Base-by-base conservation (phyloP, 2,329 filamentous ascomycete genomes). In the Lachnum nothofagi region DNA sequence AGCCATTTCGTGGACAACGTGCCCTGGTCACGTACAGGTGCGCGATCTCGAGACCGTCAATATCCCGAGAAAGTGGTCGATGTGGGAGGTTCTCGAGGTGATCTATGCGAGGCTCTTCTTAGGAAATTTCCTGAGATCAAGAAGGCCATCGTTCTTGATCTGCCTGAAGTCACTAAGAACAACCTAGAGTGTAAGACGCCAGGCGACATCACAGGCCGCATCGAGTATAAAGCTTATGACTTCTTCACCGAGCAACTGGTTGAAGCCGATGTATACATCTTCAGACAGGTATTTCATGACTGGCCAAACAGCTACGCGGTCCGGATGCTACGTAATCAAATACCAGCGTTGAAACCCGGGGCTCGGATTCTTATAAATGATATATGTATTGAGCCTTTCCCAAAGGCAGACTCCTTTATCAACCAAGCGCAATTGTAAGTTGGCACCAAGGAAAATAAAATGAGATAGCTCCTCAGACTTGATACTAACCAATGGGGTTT, bases 261-360 rank as follows among this genome's bases (percentile, higher is more conserved):
- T 3, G 57, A 55, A 12, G 72, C 68, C 5, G 68, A 70, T 29
- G 64, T 72, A 17, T 75, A 73, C 59, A 61, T 74, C 42, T 60
- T 76, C 47, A 69, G 71, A 17, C 64, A 66, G 57, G 72, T 76
- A 46, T 59, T 76, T 34, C 73, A 76, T 55, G 72, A 75, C 58
- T 74, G 71, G 70, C 66, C 71, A 0, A 70, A 74, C 27, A 62
- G 63, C 9, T 62, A 70, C 42, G 58, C 58, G 3, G 54, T 64
- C 17, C 56, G 54, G 27, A 70, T 72, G 42, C 59, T 66, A 9
- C 62, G 60, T 37, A 64, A 61, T 8, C 54, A 73, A 27, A 53
- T 69, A 0, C 69, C 71, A 1, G 65, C 70, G 23, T 50, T 74
- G 50, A 65, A 71, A 55, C 61, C 68, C 6, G 63, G 73, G 33